Evolutionary conservation across 2,329 filamentous ascomycete genomes (phyloP).

Genomic region (Cadophora gregata): DNA sequence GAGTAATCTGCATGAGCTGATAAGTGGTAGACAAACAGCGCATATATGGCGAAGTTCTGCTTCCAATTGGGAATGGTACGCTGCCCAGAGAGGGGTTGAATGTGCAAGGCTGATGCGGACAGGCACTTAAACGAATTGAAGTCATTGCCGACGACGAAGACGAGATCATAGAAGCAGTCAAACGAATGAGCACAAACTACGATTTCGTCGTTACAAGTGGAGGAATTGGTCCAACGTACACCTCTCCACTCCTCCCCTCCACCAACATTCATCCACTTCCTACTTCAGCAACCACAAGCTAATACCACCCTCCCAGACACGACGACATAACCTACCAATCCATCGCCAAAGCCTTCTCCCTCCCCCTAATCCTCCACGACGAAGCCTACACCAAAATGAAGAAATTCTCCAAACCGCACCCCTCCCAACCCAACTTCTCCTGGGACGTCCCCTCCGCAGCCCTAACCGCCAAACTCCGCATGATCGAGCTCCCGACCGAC

Average conservation of each 20-base stretch:
- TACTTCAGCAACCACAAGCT: slow-evolving; percentile 1
- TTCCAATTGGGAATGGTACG: slow-evolving; percentile 65
- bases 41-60: slow-evolving; percentile 69
- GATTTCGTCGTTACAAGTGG: slow-evolving; percentile 96
- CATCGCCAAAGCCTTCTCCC: slow-evolving; percentile 85
- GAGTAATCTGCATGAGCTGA: slow-evolving; percentile 28
- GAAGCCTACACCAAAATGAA: slow-evolving; percentile 85
- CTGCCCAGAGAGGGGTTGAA: slow-evolving; percentile 46
- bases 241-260: slow-evolving; percentile 26
- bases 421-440: slow-evolving; percentile 75
- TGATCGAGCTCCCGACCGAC: slow-evolving; percentile 87
- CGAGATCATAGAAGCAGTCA: slow-evolving; percentile 84
- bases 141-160: slow-evolving; percentile 91
- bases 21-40: slow-evolving; percentile 62
- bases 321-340: slow-evolving; percentile 98
- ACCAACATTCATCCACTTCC: neutral
- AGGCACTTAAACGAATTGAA: slow-evolving; percentile 83
- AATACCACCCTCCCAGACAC: slow-evolving; percentile 61
- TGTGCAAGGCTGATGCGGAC: slow-evolving; percentile 28
- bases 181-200: slow-evolving; percentile 85
- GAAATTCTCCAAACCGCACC: slow-evolving; percentile 74
- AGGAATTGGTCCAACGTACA: slow-evolving; percentile 93
- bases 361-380: slow-evolving; percentile 79
- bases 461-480: slow-evolving; percentile 82
- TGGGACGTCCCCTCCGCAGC: slow-evolving; percentile 85